Conservation (phyloP, 148 eudicot species). For the Mesembryanthemum crystallinum region DNA sequence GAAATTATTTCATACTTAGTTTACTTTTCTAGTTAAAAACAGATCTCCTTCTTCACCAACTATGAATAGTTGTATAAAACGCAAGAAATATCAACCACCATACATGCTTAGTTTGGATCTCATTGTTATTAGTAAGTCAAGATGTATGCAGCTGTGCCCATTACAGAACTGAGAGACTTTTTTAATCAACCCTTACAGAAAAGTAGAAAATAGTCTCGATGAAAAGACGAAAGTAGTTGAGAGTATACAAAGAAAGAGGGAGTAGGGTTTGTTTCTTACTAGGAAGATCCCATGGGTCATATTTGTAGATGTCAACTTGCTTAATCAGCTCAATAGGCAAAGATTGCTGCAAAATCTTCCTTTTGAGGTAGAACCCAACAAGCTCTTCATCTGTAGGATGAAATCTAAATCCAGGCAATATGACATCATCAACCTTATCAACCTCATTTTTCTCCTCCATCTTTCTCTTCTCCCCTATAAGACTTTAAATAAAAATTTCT, state of each 20-base stretch:
- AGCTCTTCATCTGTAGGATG: slow-evolving; percentile 96
- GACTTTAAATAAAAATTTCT: slow-evolving; percentile 22
- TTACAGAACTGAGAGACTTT: background rate
- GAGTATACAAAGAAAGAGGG: background rate
- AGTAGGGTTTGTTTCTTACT: slow-evolving; percentile 61
- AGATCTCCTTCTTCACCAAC: too few relatives aligned
- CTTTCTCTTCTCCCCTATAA: slow-evolving; percentile 45
- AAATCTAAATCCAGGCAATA: slow-evolving; percentile 88
- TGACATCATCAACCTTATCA: slow-evolving; percentile 57
- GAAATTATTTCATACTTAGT: too few relatives aligned
- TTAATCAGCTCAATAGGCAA: slow-evolving; percentile 81
- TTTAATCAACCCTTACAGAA: background rate
- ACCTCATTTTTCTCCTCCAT: slow-evolving; percentile 56
- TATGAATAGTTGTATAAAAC: too few relatives aligned
- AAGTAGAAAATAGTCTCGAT: background rate
- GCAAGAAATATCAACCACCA: too few relatives aligned
- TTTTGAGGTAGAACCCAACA: slow-evolving; percentile 82
- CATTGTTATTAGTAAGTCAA: too few relatives aligned
- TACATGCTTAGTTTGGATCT: too few relatives aligned
- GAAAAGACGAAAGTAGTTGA: background rate
- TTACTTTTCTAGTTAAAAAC: too few relatives aligned
- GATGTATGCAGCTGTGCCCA: background rate
- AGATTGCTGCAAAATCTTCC: slow-evolving; percentile 64
- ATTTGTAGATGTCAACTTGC: slow-evolving; percentile 86
- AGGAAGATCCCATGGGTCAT: slow-evolving; percentile 98